Evolutionary conservation across 2,329 filamentous ascomycete species (phyloP), one percentile per base, ranked within the genome.

Genomic region (Phoma sp.): DNA sequence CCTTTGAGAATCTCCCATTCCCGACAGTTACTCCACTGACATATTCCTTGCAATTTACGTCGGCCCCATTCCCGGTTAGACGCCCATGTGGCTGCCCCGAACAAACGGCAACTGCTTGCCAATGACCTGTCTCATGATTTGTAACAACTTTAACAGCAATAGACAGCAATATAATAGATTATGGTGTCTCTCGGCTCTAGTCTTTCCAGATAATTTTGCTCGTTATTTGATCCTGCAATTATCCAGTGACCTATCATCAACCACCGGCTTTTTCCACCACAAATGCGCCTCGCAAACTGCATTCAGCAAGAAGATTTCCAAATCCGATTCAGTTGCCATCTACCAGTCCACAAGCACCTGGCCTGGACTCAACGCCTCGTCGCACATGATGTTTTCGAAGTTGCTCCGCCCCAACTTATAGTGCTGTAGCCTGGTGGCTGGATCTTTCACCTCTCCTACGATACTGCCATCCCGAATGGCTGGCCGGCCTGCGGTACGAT

Each of bases 111-210:
- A n/a, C 45, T 36, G 43, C 45, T 58, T 44, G 45, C 56, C 55
- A 61, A 63, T 62, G 56, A 61, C 59, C 61, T 54, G 58, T 54
- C 57, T 61, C 55, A 46, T 49, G 58, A 56, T 54, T 66, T 61
- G 65, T 65, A 67, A 65, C 64, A 60, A 45, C 57, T 63, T 36
- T 56, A 64, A 45, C 57, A 54, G 56, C 54, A 48, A 59, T 63
- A 63, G 58, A 61, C 27, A 25, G 21, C 58, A 72, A 71, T 74
- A 58, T 72, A 73, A 67, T 73, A 72, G 49, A 74, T 72, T 71
- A 55, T 48, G n/a, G 35, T 44, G 47, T 47, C 21, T 39, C 51
- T 55, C 57, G 51, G 40, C 43, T 56, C 53, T 55, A 53, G 41
- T 43, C 19, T 45, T 53, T 40, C 41, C 43, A 51, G 41, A 58